Evolutionary conservation across 192 early-diverging fungal species (phyloP).

Genomic region (Spizellomyces sp.): DNA sequence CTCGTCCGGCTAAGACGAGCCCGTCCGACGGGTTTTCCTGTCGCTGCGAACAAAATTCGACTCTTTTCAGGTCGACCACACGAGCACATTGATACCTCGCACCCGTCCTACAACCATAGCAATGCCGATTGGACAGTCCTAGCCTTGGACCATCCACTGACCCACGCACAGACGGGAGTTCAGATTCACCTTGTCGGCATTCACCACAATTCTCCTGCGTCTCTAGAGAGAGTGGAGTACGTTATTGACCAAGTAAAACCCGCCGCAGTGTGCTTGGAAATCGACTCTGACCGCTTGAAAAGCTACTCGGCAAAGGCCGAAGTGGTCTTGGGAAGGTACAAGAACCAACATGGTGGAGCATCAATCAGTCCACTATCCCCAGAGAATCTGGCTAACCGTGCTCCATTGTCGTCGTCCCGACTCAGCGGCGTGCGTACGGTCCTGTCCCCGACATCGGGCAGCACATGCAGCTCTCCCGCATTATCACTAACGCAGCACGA

Average conservation of each 20-base stretch:
- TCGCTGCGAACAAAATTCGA: too few species aligned
- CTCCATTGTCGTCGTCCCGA: neutral
- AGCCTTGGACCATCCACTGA: slow-evolving; percentile 22
- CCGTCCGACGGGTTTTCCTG: too few species aligned
- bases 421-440: neutral
- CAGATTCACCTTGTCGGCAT: slow-evolving; percentile 24
- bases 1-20: too few species aligned
- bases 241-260: slow-evolving; percentile 25
- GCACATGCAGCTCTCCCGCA: neutral
- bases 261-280: slow-evolving; percentile 24
- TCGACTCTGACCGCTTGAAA: slow-evolving; percentile 8
- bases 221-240: slow-evolving; percentile 20
- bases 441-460: neutral
- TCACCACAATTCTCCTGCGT: slow-evolving; percentile 31
- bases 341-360: neutral
- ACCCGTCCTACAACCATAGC: neutral
- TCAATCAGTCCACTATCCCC: neutral
- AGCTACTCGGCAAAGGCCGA: slow-evolving; percentile 19
- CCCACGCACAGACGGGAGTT: slow-evolving; percentile 26
- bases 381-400: neutral
- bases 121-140: slow-evolving; percentile 18
- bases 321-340: neutral
- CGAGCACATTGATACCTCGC: neutral
- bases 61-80: too few species aligned
- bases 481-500: slow-evolving; percentile 11